Evolutionary conservation across 73 alveolate genomes (phyloP), one percentile per base, ranked within the genome.

Genomic region (Paramecium bursaria): DNA sequence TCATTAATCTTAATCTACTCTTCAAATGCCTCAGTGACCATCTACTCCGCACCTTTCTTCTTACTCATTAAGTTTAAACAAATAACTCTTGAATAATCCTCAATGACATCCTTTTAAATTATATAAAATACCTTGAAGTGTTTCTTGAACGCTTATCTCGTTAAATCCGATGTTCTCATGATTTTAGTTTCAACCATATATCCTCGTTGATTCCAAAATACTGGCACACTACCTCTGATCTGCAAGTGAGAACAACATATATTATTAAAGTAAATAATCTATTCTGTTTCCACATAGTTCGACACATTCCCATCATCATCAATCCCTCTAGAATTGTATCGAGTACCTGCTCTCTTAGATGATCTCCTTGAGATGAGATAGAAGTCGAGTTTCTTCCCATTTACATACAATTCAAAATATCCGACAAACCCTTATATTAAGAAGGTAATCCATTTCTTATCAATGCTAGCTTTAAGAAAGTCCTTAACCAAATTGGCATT

Each of bases 181-280:
- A 96, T 87, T 85, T 91, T 91, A 7, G 95, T 90, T 30, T 86
- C 75, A 7, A 98, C 98, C 15, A 85, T 57, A 74, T 90, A 94
- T 50, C 99, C 99, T 44, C 93, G 95, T 86, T 92, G 88, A 5
- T 86, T 54, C 98, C 99, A 97, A 35, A 94, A 31, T 48, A 93
- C 49, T 22, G 99, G 99, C 39, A 95, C 97, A 31, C 98, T 90
- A 15, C 99, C 99, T 87, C 99, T 90, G 1, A 92, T 93, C 85
- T 97, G 93, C 15, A 90, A 90, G 88, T 85, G 95, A 14, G 98
- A 93, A 46, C 93, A 91, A n/a, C 97, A 91, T 51, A 89, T 61
- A 19, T 61, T 50, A n/a, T 87, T 53, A 15, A 53, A 79, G 44
- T 88, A 50, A 5, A 97, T 30, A 11, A 95, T 85, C 82, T 96